A percentile compares a stretch with the other conserved stretches of the same genome.
These are phyloP conservation scores for Saprolegnia diclina DNA, from an alignment of 352 stramenopile species.

Conservation along the genomic window DNA sequence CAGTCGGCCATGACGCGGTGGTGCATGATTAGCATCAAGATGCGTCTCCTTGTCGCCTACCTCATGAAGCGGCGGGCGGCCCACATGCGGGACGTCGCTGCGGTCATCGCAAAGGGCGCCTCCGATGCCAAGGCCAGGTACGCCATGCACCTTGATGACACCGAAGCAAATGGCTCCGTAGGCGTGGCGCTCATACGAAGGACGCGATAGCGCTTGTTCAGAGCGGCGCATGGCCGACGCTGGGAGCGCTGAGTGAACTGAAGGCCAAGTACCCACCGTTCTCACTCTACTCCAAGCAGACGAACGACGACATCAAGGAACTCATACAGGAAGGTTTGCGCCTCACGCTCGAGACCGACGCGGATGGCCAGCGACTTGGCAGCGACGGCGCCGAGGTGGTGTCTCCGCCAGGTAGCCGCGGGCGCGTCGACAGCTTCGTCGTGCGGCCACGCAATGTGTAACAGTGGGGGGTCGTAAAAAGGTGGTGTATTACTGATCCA, in stretches of 20 bases:
- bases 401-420: too few species aligned
- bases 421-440: too few species aligned
- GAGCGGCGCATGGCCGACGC: constrained; percentile 36
- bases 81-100: constrained; percentile 38
- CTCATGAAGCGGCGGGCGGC: constrained; percentile 40
- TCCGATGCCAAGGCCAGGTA: constrained; percentile 51
- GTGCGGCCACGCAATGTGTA: too few species aligned
- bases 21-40: constrained; percentile 44
- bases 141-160: background rate
- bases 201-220: constrained; percentile 72
- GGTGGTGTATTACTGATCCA: too few species aligned
- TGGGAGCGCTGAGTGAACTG: background rate
- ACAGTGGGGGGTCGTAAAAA: too few species aligned
- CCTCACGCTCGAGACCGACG: constrained; percentile 62
- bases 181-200: constrained; percentile 51
- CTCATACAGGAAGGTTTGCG: constrained; percentile 54
- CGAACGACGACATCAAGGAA: constrained; percentile 42
- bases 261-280: constrained; percentile 38
- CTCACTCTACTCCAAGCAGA: constrained; percentile 42
- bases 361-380: constrained; percentile 26
- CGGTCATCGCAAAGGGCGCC: constrained; percentile 39
- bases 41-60: constrained; percentile 45
- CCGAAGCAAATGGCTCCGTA: background rate
- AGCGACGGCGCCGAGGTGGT: too few species aligned
- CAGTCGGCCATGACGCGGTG: background rate